Percentiles rank a stretch among this genome's conserved stretches.
Evolutionary conservation across 768 basidiomycete species (phyloP).

Genomic region (Symmetrospora coprosmae): DNA sequence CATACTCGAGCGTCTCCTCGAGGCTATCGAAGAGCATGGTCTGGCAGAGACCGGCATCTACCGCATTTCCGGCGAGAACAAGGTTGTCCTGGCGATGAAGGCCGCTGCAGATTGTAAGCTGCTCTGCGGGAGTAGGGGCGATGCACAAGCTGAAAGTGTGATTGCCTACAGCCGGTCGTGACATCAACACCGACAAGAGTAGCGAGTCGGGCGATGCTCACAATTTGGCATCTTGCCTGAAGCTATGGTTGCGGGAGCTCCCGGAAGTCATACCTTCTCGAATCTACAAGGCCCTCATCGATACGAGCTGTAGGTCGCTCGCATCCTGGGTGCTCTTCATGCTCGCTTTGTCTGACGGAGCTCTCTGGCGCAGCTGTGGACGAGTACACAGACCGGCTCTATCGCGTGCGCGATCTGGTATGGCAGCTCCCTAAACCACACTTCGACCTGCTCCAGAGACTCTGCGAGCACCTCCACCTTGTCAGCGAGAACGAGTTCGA

Average conservation of each 20-base stretch:
- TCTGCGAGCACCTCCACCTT: slow-evolving; percentile 27
- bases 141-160: too few species aligned
- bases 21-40: slow-evolving; percentile 19
- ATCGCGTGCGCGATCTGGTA: slow-evolving; percentile 25
- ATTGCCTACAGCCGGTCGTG: too few species aligned
- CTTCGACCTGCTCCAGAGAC: slow-evolving; percentile 26
- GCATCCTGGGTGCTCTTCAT: background rate
- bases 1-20: slow-evolving; percentile 15
- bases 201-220: slow-evolving; percentile 26
- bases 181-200: background rate
- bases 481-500: slow-evolving; percentile 22
- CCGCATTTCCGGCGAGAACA: slow-evolving; percentile 28
- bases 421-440: slow-evolving; percentile 27
- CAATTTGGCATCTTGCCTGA: slow-evolving; percentile 28
- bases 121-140: too few species aligned
- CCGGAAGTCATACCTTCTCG: slow-evolving; percentile 28
- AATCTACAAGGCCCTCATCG: slow-evolving; percentile 26
- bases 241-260: slow-evolving; percentile 28
- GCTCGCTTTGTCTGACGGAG: background rate
- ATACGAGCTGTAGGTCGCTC: slow-evolving; percentile 8
- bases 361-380: slow-evolving; percentile 8
- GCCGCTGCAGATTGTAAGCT: slow-evolving; percentile 15
- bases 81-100: slow-evolving; percentile 15
- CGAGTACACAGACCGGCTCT: slow-evolving; percentile 28
- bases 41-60: slow-evolving; percentile 25